Evolutionary conservation across 176 grass and related monocot genomes (phyloP).

Genomic region (Oryza officinalis): DNA sequence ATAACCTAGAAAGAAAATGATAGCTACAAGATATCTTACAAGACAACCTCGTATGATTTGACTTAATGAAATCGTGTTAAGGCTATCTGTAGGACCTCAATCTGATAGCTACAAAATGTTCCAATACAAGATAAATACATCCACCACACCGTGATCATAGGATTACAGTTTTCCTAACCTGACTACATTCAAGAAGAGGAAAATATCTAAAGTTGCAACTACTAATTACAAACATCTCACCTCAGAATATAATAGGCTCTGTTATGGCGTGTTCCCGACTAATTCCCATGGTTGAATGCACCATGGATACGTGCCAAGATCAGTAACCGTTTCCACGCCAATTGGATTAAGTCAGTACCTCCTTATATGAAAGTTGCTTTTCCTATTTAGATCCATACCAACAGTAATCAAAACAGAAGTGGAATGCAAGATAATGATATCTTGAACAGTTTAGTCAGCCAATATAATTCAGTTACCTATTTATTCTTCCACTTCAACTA

Average conservation of each 20-base stretch:
- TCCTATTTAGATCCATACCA: background rate
- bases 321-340: background rate
- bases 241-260: background rate
- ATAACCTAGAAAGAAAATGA: no score
- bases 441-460: background rate
- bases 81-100: background rate
- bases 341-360: background rate
- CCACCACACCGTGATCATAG: background rate
- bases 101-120: background rate
- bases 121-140: constrained; percentile 1
- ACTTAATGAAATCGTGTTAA: background rate
- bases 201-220: constrained; percentile 22
- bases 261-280: background rate
- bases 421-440: background rate
- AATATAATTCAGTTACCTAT: background rate
- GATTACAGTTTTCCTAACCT: constrained; percentile 2
- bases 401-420: constrained; percentile 16
- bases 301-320: background rate
- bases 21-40: background rate
- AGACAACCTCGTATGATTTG: background rate
- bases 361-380: background rate
- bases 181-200: background rate
- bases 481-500: constrained; percentile 48
- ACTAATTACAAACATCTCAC: constrained; percentile 23
- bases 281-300: background rate